Base-by-base conservation (phyloP, 768 basidiomycete genomes). In the Phaffia tasmanica region DNA sequence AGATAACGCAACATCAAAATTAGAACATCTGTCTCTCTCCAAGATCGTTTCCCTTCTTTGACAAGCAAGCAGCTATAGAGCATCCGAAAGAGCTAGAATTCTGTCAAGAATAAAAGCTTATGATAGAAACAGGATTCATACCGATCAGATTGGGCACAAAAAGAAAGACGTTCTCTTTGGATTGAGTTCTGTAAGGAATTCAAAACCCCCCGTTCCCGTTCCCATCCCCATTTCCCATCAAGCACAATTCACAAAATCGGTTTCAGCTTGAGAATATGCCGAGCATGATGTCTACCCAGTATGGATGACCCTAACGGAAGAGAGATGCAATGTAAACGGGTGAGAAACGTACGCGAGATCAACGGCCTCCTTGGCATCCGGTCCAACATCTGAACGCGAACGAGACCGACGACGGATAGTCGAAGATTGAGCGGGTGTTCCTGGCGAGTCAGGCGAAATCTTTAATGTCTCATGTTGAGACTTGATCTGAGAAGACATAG, bases 91-190 rank as follows among this genome's bases (percentile, higher is more conserved):
- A 23, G 30, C 15, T 4, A 11, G n/a, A 46, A 48, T 14, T 23
- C 35, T 46, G 42, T 6, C 53, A 15, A 4, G 11, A 11, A 42
- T 42, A 11, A 42, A 11, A 42, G 4, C 11, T 1, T n/a, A 21
- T 11, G 57, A 58, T 27, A 11, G 23, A n/a, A 19, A 11, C 3
- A 25, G 9, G 35, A 57, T 9, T 77, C 85, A 72, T 72, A 85
- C 90, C 94, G 75, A 99, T 97, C 73, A 99, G 80, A 78, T 99
- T 99, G 49, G 95, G 93, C 19, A 92, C 83, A 79, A 98, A 99
- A 61, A 98, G 83, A 77, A 94, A 99, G 70, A 98, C 87, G 76
- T 97, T 98, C 79, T 99, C 95, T 47, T 88, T 72, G 46, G 46
- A 25, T 53, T 47, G 53, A 1, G 65, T 57, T 15, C 56, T 55